Percentiles rank a stretch among this genome's conserved stretches.
Evolutionary conservation across 2,329 filamentous ascomycete genomes (phyloP).

Genomic region (Colletotrichum sidae): DNA sequence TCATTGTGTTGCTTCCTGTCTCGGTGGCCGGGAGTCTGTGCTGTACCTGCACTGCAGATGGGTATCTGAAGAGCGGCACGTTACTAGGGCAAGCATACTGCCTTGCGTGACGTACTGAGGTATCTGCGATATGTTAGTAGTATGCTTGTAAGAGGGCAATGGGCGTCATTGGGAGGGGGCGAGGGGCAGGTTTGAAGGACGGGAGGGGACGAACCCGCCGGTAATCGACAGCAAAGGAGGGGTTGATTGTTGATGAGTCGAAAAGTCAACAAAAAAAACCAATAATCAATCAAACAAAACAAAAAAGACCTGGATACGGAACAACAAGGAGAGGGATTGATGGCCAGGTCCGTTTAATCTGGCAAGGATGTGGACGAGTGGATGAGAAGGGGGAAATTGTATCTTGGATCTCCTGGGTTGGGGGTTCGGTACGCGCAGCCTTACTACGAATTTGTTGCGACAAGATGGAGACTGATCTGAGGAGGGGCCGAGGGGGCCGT

Average conservation of each 20-base stretch:
- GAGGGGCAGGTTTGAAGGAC: neutral
- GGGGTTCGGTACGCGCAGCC: conserved; percentile 4
- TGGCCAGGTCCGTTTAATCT: conserved; percentile 2
- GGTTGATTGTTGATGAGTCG: conserved; percentile 10
- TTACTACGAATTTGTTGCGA: conserved; percentile 1
- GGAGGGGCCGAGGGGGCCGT: conserved; percentile 13
- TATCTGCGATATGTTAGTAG: no score
- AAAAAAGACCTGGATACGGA: no score
- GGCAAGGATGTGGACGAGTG: conserved; percentile 4
- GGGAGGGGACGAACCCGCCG: neutral
- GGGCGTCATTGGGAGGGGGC: conserved; percentile 2
- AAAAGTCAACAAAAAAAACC: conserved; percentile 14
- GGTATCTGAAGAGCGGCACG: no score
- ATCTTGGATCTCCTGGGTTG: conserved; percentile 15
- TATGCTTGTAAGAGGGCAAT: conserved; percentile 1
- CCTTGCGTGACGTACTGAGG: no score
- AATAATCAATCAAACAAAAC: conserved; percentile 24
- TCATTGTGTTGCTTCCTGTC: neutral
- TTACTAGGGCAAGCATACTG: no score
- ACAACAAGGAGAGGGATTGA: conserved; percentile 5
- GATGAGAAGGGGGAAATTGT: neutral
- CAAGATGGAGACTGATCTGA: conserved; percentile 21
- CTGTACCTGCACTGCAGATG: conserved; percentile 10
- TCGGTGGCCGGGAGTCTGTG: conserved; percentile 29
- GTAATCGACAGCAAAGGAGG: conserved; percentile 30